Base-by-base conservation (phyloP, 2,329 filamentous ascomycete genomes). In the Arthrobotrys iridis region DNA sequence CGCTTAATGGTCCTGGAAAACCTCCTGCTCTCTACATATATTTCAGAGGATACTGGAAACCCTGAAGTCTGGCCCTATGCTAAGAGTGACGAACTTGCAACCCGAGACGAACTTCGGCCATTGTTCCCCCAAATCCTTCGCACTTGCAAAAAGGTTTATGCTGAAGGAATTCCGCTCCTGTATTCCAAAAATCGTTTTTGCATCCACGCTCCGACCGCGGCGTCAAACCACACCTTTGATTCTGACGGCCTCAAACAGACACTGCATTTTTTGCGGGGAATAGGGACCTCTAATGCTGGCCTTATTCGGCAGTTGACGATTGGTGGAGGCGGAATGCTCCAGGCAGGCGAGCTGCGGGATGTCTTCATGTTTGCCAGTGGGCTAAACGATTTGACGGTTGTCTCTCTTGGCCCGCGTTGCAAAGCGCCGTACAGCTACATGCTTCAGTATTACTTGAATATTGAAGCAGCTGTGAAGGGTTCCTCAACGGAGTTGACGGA, bases 381-480 rank as follows among this genome's bases (percentile, higher is more conserved):
- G 35, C 46, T 68, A 35, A 35, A 28, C 15, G 71, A 75, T 18
- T 48, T 75, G 46, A 50, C 37, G 6, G 35, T 75, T 30, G 41
- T 75, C 33, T 50, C 71, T 30, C 55, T 75, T 64, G 71, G 71
- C 46, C 71, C 71, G 58, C 71, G 71, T 57, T 75, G 63, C 41
- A 63, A 62, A 24, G 63, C 71, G n/a, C 71, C 71, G 48, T 75
- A 75, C 71, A 68, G 57, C n/a, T 75, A 48, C 37, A 68, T 75
- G 71, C 71, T 75, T 50, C 71, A 75, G 71, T 75, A 75, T 35
- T 75, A 75, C 40, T 30, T 75, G 50, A 75, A 75, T 37, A 28
- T 64, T 35, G 43, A 75, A 60, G 71, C 57, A 50, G 71, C 71
- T 24, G 43, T 68, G 13, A 68, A 68, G 26, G 33, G 28, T 30